phyloP scores from a whole-genome alignment of 176 grass and related monocot species.

The Avena eriantha region DNA sequence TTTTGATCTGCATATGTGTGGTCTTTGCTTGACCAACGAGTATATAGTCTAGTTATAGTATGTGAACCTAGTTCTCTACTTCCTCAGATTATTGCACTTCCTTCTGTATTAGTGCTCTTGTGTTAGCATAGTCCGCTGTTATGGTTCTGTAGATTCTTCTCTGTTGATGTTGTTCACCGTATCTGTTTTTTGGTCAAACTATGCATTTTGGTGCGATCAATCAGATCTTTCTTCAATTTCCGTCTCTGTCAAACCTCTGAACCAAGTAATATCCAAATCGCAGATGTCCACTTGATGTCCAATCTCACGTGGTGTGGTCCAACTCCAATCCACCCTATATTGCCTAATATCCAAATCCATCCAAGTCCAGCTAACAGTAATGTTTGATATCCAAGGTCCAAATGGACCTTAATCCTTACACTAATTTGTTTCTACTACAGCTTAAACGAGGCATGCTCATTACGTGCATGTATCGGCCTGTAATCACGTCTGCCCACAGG shows the following conservation, averaged over 20 bases:
- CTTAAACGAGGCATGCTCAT: too few relatives aligned
- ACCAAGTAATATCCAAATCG: too few relatives aligned
- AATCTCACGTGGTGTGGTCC: too few relatives aligned
- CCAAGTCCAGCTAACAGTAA: too few relatives aligned
- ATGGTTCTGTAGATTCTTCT: background rate
- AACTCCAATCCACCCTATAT: too few relatives aligned
- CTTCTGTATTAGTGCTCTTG: background rate
- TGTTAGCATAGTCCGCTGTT: background rate
- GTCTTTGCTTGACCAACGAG: background rate
- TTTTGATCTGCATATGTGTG: constrained; percentile 13
- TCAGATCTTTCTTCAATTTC: background rate
- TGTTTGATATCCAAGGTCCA: too few relatives aligned
- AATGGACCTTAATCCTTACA: too few relatives aligned
- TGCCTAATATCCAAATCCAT: too few relatives aligned
- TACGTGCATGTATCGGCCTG: too few relatives aligned
- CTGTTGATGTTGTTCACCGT: background rate
- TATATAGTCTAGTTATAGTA: background rate
- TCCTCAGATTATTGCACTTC: background rate
- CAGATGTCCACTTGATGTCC: too few relatives aligned
- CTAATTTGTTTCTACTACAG: too few relatives aligned
- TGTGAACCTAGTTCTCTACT: background rate
- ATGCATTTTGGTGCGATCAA: background rate
- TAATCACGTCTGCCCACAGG: too few relatives aligned
- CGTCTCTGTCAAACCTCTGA: background rate
- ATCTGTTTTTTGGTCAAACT: background rate